These are phyloP conservation scores for Astrothelium subdiscretum DNA, from an alignment of 495 filamentous ascomycete species.

Conservation along the genomic window DNA sequence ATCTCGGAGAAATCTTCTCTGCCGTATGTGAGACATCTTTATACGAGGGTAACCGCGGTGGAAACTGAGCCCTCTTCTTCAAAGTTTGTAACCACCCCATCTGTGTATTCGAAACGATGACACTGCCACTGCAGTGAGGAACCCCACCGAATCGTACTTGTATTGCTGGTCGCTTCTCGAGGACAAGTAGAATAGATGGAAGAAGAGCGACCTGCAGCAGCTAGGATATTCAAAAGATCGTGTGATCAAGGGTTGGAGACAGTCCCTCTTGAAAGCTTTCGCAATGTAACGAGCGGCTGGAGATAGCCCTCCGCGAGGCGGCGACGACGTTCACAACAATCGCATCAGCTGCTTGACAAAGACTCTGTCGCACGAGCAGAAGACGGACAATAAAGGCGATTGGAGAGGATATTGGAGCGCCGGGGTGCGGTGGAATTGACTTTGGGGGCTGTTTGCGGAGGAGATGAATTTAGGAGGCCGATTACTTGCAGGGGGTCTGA, in stretches of 20 bases:
- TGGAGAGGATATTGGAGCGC: background rate
- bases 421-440: background rate
- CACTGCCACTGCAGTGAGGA: background rate
- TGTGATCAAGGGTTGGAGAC: background rate
- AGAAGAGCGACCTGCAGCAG: background rate
- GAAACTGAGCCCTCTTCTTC: conserved; percentile 49
- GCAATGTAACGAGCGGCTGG: conserved; percentile 23
- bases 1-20: conserved; percentile 40
- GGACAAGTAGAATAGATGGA: background rate
- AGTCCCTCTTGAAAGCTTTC: background rate
- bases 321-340: background rate
- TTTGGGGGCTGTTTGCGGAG: conserved; percentile 6
- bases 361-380: background rate
- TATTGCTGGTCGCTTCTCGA: background rate
- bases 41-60: conserved; percentile 35
- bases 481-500: background rate
- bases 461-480: conserved; percentile 14
- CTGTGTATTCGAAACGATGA: background rate
- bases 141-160: background rate
- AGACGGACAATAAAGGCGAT: background rate
- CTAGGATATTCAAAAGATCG: background rate
- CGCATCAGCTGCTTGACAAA: background rate
- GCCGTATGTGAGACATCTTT: conserved; percentile 28
- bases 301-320: conserved; percentile 2
- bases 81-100: conserved; percentile 58